Evolutionary conservation across 306 rosid species (phyloP).

Genomic region (Lotus japonicus): DNA sequence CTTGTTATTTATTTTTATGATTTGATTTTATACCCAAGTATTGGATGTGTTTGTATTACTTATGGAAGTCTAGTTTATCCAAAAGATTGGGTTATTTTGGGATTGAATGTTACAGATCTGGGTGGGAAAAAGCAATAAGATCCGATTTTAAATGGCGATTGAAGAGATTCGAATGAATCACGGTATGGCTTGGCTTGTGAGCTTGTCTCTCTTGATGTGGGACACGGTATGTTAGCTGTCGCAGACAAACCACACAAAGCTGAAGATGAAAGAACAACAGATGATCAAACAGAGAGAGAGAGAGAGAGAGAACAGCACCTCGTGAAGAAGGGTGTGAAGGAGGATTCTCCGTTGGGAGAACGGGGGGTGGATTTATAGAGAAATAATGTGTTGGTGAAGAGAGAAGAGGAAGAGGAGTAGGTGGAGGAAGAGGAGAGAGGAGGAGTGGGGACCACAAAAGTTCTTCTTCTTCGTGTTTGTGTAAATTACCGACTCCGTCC

Average conservation of each 20-base stretch:
- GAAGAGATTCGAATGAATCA: neutral
- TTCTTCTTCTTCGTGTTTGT: neutral
- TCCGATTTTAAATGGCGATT: neutral
- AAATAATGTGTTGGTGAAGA: neutral
- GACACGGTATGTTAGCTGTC: no score
- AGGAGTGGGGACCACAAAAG: slow-evolving; percentile 23
- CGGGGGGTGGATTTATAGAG: slow-evolving; percentile 37
- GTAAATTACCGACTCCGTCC: slow-evolving; percentile 16
- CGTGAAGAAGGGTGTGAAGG: slow-evolving; percentile 26
- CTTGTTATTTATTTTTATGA: neutral
- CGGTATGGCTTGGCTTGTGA: no score
- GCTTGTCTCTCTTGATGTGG: neutral
- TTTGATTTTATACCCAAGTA: no score
- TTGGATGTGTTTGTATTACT: neutral
- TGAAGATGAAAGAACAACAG: neutral
- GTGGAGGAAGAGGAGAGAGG: neutral
- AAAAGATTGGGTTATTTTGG: neutral
- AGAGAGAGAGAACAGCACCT: slow-evolving; percentile 7
- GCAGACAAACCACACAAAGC: neutral
- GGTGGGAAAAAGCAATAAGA: neutral
- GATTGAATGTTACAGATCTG: slow-evolving; percentile 25
- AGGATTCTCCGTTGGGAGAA: slow-evolving; percentile 7
- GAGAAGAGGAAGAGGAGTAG: neutral
- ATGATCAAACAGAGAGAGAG: neutral
- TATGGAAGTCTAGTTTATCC: neutral